phyloP scores from a whole-genome alignment of 768 basidiomycete species.

The Symmetrospora coprosmae region DNA sequence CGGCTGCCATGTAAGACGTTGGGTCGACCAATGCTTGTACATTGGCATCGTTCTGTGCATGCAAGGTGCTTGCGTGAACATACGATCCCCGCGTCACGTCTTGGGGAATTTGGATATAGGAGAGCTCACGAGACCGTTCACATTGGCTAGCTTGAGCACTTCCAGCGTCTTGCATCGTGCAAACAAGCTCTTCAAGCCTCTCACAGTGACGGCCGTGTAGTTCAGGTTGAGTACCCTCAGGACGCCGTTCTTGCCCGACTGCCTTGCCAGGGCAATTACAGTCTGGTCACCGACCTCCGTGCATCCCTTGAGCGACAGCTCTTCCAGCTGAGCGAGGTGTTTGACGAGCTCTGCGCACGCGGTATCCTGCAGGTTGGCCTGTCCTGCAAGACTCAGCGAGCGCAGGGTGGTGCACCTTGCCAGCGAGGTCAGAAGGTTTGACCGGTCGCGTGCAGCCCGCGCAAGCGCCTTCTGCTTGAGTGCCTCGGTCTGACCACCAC shows the following conservation, averaged over 20 bases:
- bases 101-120: neutral
- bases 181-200: conserved; percentile 24
- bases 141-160: conserved; percentile 29
- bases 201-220: conserved; percentile 26
- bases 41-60: conserved; percentile 24
- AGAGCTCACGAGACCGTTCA: conserved; percentile 21
- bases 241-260: neutral
- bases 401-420: conserved; percentile 24
- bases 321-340: conserved; percentile 22
- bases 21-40: conserved; percentile 15
- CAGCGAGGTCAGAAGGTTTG: conserved; percentile 23
- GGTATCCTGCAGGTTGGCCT: conserved; percentile 14
- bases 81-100: no score
- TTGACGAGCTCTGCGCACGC: conserved; percentile 23
- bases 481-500: neutral
- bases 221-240: conserved; percentile 25
- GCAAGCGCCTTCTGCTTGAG: neutral
- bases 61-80: no score
- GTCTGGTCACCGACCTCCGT: conserved; percentile 27
- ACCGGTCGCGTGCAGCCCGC: conserved; percentile 4
- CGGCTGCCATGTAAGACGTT: conserved; percentile 1
- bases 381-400: conserved; percentile 22
- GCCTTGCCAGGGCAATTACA: conserved; percentile 23
- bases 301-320: conserved; percentile 25
- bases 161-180: conserved; percentile 24